Evolutionary conservation across 495 filamentous ascomycete species (phyloP).

Genomic region (Wilcoxina mikolae): DNA sequence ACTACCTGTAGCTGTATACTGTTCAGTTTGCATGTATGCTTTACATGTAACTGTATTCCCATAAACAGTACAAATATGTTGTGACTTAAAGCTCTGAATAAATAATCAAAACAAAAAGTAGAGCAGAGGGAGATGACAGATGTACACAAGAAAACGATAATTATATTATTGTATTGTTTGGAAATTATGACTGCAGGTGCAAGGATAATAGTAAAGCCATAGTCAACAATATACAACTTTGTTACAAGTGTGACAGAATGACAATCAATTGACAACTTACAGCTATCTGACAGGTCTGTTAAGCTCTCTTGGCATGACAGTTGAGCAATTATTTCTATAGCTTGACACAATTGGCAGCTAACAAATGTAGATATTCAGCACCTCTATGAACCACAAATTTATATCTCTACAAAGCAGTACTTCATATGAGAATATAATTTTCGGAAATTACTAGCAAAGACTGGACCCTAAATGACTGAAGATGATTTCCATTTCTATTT

Average conservation of each 20-base stretch:
- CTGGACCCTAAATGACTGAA: no score
- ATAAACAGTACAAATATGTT: no score
- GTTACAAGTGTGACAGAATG: background rate
- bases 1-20: no score
- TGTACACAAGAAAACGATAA: background rate
- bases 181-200: background rate
- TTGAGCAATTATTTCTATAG: background rate
- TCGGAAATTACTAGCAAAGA: no score
- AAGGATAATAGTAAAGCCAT: background rate
- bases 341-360: background rate
- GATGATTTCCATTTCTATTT: no score
- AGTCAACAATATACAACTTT: background rate
- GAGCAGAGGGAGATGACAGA: background rate
- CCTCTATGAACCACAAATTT: background rate
- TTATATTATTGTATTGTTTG: background rate
- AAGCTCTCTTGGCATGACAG: background rate
- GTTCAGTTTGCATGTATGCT: no score
- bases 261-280: background rate
- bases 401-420: background rate
- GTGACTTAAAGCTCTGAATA: no score
- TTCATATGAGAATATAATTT: no score
- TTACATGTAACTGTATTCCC: no score
- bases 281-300: background rate
- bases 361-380: background rate
- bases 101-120: background rate